Evolutionary conservation across 2,329 filamentous ascomycete genomes (phyloP).

Genomic region (Penicillium sp.): DNA sequence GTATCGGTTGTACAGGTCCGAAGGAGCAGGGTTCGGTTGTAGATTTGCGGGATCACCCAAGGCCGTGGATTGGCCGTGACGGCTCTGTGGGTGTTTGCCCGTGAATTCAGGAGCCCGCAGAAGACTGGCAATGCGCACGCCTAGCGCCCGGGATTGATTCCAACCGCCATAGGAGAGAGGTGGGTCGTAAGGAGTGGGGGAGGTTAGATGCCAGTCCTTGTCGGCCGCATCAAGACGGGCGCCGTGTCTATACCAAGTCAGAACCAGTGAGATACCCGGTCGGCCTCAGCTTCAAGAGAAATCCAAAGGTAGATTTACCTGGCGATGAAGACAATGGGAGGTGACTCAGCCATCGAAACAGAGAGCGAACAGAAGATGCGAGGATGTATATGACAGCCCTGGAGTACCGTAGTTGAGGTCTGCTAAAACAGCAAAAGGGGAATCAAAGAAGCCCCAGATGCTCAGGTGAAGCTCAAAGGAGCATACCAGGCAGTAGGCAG

Average conservation of each 20-base stretch:
- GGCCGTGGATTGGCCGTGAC: slow-evolving; percentile 4
- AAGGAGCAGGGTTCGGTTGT: slow-evolving; percentile 9
- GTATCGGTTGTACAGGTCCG: slow-evolving; percentile 21
- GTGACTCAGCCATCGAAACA: slow-evolving; percentile 35
- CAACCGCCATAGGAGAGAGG: slow-evolving; percentile 93
- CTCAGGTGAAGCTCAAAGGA: neutral
- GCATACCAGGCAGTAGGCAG: slow-evolving; percentile 7
- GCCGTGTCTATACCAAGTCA: slow-evolving; percentile 67
- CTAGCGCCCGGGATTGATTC: slow-evolving; percentile 77
- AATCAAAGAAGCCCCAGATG: neutral
- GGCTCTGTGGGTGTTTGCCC: slow-evolving; percentile 8
- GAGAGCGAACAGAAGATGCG: slow-evolving; percentile 1
- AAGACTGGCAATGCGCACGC: slow-evolving; percentile 75
- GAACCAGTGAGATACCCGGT: neutral
- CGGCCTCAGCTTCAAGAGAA: neutral
- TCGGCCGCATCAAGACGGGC: slow-evolving; percentile 91
- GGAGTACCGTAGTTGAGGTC: neutral
- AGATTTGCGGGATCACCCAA: slow-evolving; percentile 7
- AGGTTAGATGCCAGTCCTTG: slow-evolving; percentile 89
- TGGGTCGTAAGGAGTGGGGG: slow-evolving; percentile 90
- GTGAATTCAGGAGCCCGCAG: slow-evolving; percentile 47
- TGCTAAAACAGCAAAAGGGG: neutral
- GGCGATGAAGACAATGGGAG: slow-evolving; percentile 42
- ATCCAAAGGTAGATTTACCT: slow-evolving; percentile 28
- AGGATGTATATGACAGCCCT: neutral